Conservation (phyloP, 352 stramenopile species). For the Phytophthora macrochlamydospora region DNA sequence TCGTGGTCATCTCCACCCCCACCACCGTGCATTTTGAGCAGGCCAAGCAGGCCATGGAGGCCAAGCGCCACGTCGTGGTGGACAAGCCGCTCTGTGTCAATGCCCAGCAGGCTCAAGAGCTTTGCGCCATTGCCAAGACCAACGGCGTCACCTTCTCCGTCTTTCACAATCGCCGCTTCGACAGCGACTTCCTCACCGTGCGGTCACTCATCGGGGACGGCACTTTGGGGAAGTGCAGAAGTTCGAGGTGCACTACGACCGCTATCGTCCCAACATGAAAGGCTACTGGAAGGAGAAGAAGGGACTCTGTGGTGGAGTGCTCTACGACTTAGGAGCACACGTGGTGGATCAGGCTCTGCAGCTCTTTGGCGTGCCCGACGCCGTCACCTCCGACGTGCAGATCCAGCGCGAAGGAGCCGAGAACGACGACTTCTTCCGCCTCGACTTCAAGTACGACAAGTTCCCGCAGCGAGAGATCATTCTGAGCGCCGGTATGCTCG, state of each 20-base stretch:
- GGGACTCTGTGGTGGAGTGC: slow-evolving; percentile 54
- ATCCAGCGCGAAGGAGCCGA: slow-evolving; percentile 44
- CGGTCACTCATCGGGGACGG: slow-evolving; percentile 48
- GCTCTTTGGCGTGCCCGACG: slow-evolving; percentile 61
- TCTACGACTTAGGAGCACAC: slow-evolving; percentile 78
- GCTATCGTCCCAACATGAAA: slow-evolving; percentile 72
- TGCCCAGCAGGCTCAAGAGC: slow-evolving; percentile 51
- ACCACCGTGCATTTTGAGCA: slow-evolving; percentile 80
- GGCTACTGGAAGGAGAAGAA: slow-evolving; percentile 83
- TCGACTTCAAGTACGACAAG: background rate
- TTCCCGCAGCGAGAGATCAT: background rate
- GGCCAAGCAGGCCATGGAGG: slow-evolving; percentile 67
- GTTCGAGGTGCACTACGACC: slow-evolving; percentile 72
- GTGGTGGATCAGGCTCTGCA: slow-evolving; percentile 71
- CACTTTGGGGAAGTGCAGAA: slow-evolving; percentile 53
- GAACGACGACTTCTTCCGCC: background rate
- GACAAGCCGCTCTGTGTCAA: slow-evolving; percentile 80
- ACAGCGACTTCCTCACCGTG: slow-evolving; percentile 79
- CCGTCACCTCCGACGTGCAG: slow-evolving; percentile 63
- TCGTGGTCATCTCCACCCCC: slow-evolving; percentile 78
- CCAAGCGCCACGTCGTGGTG: slow-evolving; percentile 78
- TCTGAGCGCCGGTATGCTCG: background rate
- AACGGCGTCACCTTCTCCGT: slow-evolving; percentile 72
- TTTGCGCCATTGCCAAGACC: slow-evolving; percentile 47
- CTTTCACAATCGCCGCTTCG: slow-evolving; percentile 81